These are phyloP conservation scores for Vigna angularis DNA, from an alignment of 306 rosid genomes.

Conservation along the genomic window DNA sequence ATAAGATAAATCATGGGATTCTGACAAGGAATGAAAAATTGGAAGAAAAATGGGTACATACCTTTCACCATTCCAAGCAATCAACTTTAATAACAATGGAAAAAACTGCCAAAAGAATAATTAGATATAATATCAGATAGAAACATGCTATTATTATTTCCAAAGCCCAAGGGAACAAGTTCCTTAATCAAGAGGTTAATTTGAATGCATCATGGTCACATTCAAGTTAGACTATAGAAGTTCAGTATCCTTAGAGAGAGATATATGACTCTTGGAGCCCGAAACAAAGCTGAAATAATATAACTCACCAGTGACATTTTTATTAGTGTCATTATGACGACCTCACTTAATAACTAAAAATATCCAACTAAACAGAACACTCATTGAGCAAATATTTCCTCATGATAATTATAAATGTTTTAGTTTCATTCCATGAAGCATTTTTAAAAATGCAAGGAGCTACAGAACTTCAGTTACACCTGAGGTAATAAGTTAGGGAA, in stretches of 20 bases:
- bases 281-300: slow-evolving; percentile 1
- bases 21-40: background rate
- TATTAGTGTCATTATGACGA: slow-evolving; percentile 2
- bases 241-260: slow-evolving; percentile 12
- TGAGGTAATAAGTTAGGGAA: slow-evolving; percentile 90
- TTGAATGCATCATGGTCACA: slow-evolving; percentile 10
- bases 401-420: slow-evolving; percentile 3
- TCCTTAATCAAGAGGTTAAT: slow-evolving; percentile 27
- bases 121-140: slow-evolving; percentile 43
- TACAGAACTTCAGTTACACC: slow-evolving; percentile 56
- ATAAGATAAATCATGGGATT: too few species aligned
- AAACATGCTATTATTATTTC: background rate
- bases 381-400: slow-evolving; percentile 13
- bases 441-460: slow-evolving; percentile 24
- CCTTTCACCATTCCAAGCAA: slow-evolving; percentile 95
- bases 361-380: slow-evolving; percentile 1
- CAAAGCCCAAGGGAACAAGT: slow-evolving; percentile 16
- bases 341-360: slow-evolving; percentile 14
- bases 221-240: slow-evolving; percentile 2
- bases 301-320: slow-evolving; percentile 6
- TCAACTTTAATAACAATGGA: slow-evolving; percentile 91
- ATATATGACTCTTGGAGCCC: slow-evolving; percentile 9
- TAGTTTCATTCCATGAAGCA: slow-evolving; percentile 28
- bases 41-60: slow-evolving; percentile 40
- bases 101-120: slow-evolving; percentile 73